A percentile compares a stretch with the other conserved stretches of the same genome.
Conservation (phyloP, 1,139 yeast species). For the Yamadazyma atlantica region DNA sequence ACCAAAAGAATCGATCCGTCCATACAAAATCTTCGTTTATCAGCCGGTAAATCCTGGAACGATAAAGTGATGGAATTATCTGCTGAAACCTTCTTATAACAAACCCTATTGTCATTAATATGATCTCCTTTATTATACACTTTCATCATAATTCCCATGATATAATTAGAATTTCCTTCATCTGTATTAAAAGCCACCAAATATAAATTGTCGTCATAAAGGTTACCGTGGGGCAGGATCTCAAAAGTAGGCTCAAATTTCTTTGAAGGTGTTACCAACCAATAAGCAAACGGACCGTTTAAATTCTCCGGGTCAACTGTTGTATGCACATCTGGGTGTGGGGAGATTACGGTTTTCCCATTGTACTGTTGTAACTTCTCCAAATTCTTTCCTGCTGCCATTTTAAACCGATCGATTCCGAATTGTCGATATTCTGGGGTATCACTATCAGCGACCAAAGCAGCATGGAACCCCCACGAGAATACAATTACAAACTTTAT, state of each 20-base stretch:
- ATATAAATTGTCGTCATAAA: constrained; percentile 51
- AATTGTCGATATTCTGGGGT: constrained; percentile 60
- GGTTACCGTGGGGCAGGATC: constrained; percentile 70
- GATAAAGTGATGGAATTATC: constrained; percentile 27
- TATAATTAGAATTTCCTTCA: constrained; percentile 22
- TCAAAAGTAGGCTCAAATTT: constrained; percentile 66
- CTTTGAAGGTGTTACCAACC: constrained; percentile 61
- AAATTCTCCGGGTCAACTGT: constrained; percentile 3
- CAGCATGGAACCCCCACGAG: constrained; percentile 87
- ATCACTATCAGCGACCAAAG: constrained; percentile 78
- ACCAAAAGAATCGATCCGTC: constrained; percentile 49
- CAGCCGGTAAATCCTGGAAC: constrained; percentile 18
- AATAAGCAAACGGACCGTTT: constrained; percentile 59
- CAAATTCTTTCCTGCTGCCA: constrained; percentile 64
- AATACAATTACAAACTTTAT: constrained; percentile 62
- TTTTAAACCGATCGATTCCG: constrained; percentile 66
- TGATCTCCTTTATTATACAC: constrained; percentile 63
- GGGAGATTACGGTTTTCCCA: constrained; percentile 29
- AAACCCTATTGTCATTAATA: constrained; percentile 27
- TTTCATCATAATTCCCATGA: constrained; percentile 57
- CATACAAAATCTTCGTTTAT: constrained; percentile 47
- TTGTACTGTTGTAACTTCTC: constrained; percentile 48
- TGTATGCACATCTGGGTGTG: neutral
- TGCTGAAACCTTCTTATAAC: constrained; percentile 34
- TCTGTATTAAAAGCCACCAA: constrained; percentile 53